Evolutionary conservation across 306 rosid species (phyloP).

Genomic region (Fragaria ananassa): DNA sequence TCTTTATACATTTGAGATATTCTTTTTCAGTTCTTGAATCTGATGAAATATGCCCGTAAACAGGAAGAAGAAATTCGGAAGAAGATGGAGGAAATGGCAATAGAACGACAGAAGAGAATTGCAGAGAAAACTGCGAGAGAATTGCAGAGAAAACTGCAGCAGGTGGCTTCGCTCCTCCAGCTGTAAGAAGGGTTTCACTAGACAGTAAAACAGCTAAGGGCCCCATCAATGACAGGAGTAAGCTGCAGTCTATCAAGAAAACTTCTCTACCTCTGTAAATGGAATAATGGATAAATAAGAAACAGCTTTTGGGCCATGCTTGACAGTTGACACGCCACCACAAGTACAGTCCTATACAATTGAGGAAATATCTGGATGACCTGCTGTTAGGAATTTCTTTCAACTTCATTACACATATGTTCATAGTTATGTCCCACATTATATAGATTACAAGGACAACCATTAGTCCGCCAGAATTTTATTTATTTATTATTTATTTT

Average conservation of each 20-base stretch:
- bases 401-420: neutral
- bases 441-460: neutral
- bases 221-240: conserved; percentile 31
- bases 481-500: neutral
- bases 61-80: conserved; percentile 65
- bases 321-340: neutral
- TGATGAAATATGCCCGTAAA: conserved; percentile 27
- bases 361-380: neutral
- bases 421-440: neutral
- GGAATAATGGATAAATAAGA: neutral
- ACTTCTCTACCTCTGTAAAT: conserved; percentile 10
- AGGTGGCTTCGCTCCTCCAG: conserved; percentile 27
- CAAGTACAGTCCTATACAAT: neutral
- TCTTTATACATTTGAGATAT: neutral
- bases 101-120: conserved; percentile 59
- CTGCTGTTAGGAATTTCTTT: conserved; percentile 1
- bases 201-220: conserved; percentile 35
- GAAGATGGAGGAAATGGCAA: conserved; percentile 48
- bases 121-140: conserved; percentile 69
- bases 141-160: conserved; percentile 64
- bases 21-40: neutral
- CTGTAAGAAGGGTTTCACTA: conserved; percentile 32
- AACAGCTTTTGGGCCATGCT: neutral
- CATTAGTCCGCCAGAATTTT: neutral
- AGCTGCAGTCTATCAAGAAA: conserved; percentile 27